Conservation (phyloP, 495 filamentous ascomycete genomes). For the Clohesyomyces aquaticus region DNA sequence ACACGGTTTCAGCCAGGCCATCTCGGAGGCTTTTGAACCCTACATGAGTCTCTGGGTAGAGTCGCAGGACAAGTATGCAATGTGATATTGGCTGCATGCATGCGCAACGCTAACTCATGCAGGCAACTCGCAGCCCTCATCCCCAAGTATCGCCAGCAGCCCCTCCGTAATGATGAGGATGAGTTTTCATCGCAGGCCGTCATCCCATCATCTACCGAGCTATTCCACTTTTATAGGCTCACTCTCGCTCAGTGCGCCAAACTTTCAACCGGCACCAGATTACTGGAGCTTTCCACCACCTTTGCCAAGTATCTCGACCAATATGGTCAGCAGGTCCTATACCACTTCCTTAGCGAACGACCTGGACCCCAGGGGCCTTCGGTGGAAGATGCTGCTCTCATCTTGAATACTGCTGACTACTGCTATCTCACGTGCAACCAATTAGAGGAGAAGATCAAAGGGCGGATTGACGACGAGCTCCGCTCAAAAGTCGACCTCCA, state of each 20-base stretch:
- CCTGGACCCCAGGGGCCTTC: slow-evolving; percentile 56
- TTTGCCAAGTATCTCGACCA: slow-evolving; percentile 93
- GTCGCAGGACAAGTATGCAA: slow-evolving; percentile 75
- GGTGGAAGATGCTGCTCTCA: slow-evolving; percentile 76
- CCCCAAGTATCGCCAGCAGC: slow-evolving; percentile 85
- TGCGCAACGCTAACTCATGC: slow-evolving; percentile 19
- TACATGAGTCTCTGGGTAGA: slow-evolving; percentile 98
- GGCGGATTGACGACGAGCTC: slow-evolving; percentile 77
- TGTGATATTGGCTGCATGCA: neutral
- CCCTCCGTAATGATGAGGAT: slow-evolving; percentile 78
- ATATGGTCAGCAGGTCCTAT: slow-evolving; percentile 90
- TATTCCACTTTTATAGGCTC: slow-evolving; percentile 94
- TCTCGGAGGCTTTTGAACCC: slow-evolving; percentile 96
- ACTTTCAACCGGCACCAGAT: slow-evolving; percentile 82
- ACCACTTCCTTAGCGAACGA: slow-evolving; percentile 70
- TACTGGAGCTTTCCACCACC: slow-evolving; percentile 82
- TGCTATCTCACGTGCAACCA: slow-evolving; percentile 92
- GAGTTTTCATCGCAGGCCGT: slow-evolving; percentile 91
- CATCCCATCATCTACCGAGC: slow-evolving; percentile 89
- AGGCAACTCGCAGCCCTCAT: slow-evolving; percentile 79
- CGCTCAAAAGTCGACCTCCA: slow-evolving; percentile 80
- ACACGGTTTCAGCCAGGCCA: slow-evolving; percentile 83
- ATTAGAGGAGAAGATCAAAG: slow-evolving; percentile 91
- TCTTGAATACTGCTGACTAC: slow-evolving; percentile 96
- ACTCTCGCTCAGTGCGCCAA: slow-evolving; percentile 94